Evolutionary conservation across 2,329 filamentous ascomycete species (phyloP), one percentile per base, ranked within the genome.

Genomic region (Tolypocladium tundrense): DNA sequence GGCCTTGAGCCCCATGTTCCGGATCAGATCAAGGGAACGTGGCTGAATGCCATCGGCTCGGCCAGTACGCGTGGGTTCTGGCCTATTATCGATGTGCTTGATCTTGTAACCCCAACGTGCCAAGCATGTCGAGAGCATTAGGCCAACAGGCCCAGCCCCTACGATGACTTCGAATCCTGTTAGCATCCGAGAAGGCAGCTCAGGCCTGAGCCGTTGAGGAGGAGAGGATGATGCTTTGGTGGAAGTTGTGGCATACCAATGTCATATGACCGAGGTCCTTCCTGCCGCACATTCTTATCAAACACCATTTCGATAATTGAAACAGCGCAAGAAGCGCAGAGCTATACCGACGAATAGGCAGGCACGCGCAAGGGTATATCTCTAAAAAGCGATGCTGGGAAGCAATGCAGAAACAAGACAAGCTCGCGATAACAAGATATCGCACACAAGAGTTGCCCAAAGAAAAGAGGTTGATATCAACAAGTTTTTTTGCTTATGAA

Each of bases 31-130:
- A 31, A 95, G 79, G 0, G 91, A 95, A 43, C 92, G 86, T 42
- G 91, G 91, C 75, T 96, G 91, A 59, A 97, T 95, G 61, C 91
- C 91, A 73, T 96, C 91, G 58, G 91, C 92, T 62, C 91, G 88
- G 56, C 91, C 91, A 24, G 91, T 96, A 2, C 84, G 69, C 14
- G 91, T 96, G 19, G 91, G 91, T 67, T 93, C 88, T 2, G 90
- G 79, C 59, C 91, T 83, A 74, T 95, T 96, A 75, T 96, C 92
- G 68, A 96, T 91, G 74, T 96, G 91, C 78, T 93, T 96, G 73
- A 97, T 90, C 72, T 85, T 91, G 79, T 96, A 97, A 24, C 92
- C 92, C 90, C 91, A 96, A 76, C 91, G 82, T 60, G 90, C 89
- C 61, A 97, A 82, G 69, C 89, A 93, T 37, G 91, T 91, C 10